phyloP scores from a whole-genome alignment of 805 yeast genomes.

The Kuraishia piskuri region DNA sequence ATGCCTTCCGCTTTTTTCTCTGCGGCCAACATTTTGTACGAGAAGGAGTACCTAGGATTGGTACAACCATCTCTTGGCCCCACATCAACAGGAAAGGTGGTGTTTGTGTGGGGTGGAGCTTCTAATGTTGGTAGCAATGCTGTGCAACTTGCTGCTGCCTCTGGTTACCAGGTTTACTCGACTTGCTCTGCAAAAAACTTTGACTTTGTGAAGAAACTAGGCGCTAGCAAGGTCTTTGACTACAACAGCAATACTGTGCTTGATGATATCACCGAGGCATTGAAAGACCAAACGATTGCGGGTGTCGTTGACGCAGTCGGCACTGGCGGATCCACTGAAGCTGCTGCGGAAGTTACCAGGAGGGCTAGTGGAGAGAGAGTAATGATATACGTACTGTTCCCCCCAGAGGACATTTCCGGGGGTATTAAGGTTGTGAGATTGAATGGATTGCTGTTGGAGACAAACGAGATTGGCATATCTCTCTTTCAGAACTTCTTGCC shows the following conservation, averaged over 20 bases:
- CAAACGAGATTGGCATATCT: not conserved
- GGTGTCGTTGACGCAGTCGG: constrained; percentile 3
- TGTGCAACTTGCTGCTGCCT: constrained; percentile 7
- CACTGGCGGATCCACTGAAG: constrained; percentile 21
- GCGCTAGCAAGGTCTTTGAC: constrained; percentile 8
- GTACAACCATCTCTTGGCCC: not conserved
- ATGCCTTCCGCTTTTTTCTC: constrained; percentile 4
- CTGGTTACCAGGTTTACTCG: constrained; percentile 9
- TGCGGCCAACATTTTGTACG: constrained; percentile 5
- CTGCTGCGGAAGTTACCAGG: not conserved
- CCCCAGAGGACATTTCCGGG: not conserved
- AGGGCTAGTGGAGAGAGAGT: not conserved
- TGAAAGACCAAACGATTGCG: constrained; percentile 3
- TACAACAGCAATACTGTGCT: constrained; percentile 4
- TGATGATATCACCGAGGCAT: constrained; percentile 1
- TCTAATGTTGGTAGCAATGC: constrained; percentile 8
- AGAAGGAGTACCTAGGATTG: constrained; percentile 1
- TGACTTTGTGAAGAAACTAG: constrained; percentile 5
- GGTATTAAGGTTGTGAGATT: not conserved
- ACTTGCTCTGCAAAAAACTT: constrained; percentile 6
- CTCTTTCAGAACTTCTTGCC: not conserved
- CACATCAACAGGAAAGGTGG: constrained; percentile 1
- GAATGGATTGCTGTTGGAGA: not conserved
- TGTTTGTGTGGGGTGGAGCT: constrained; percentile 8
- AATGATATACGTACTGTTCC: not conserved